Percentiles rank a stretch among this genome's conserved stretches.
phyloP scores from a whole-genome alignment of 768 basidiomycete species.

The Leccinum rimulosum region DNA sequence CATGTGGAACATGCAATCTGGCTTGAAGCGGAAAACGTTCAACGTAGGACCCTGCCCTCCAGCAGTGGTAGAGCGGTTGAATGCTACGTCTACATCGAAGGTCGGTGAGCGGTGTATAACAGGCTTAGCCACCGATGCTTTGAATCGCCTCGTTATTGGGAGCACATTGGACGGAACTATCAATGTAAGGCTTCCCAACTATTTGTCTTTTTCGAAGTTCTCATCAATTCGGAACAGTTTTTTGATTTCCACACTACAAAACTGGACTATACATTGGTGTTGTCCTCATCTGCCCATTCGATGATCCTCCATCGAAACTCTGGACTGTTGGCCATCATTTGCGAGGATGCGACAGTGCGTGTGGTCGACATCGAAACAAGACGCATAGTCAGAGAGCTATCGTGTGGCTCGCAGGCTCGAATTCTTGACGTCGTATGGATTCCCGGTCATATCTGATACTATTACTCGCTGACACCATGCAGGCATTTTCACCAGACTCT shows the following conservation, averaged over 20 bases:
- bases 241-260: conserved; percentile 92
- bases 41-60: conserved; percentile 61
- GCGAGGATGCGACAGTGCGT: conserved; percentile 84
- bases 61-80: conserved; percentile 46
- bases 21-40: conserved; percentile 78
- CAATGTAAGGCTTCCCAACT: conserved; percentile 55
- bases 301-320: conserved; percentile 81
- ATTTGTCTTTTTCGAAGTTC: not conserved
- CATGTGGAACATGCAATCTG: conserved; percentile 98
- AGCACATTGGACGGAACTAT: conserved; percentile 87
- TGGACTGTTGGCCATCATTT: conserved; percentile 76
- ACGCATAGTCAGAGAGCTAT: conserved; percentile 84
- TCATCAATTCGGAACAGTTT: conserved; percentile 53
- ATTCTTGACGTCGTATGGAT: conserved; percentile 80
- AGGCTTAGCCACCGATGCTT: conserved; percentile 80
- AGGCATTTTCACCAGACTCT: conserved; percentile 95
- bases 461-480: conserved; percentile 6
- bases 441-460: not conserved
- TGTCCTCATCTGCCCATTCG: conserved; percentile 69
- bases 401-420: conserved; percentile 72
- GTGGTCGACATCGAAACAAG: conserved; percentile 90
- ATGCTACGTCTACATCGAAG: conserved; percentile 38
- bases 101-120: conserved; percentile 60
- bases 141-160: conserved; percentile 80
- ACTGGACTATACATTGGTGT: conserved; percentile 60